These are phyloP conservation scores for Moesziomyces parantarcticus DNA, from an alignment of 1,284 basidiomycete genomes.

Conservation along the genomic window DNA sequence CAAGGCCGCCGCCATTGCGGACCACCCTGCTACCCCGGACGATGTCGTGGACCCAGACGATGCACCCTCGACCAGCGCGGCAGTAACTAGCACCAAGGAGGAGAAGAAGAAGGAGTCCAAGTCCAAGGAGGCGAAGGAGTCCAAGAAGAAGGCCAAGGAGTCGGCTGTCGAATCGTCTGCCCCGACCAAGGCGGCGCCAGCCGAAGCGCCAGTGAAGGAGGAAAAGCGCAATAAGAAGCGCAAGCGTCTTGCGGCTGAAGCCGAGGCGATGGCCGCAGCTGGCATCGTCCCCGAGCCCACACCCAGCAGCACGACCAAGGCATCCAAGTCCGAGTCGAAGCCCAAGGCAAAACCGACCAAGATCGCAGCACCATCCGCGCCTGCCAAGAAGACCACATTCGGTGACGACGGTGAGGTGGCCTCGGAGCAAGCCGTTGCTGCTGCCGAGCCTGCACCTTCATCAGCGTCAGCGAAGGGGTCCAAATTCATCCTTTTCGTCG, in stretches of 20 bases:
- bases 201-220: slow-evolving; percentile 28
- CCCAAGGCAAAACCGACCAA: slow-evolving; percentile 15
- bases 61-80: background rate
- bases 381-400: slow-evolving; percentile 42
- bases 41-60: slow-evolving; percentile 27
- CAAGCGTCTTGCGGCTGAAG: slow-evolving; percentile 45
- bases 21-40: slow-evolving; percentile 29
- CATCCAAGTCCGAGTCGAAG: slow-evolving; percentile 9
- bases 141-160: background rate
- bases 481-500: slow-evolving; percentile 64
- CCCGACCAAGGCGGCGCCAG: background rate
- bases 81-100: background rate
- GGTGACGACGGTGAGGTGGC: slow-evolving; percentile 44
- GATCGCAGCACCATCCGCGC: slow-evolving; percentile 5
- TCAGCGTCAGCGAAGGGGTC: slow-evolving; percentile 12
- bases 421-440: slow-evolving; percentile 13
- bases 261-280: slow-evolving; percentile 9
- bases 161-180: slow-evolving; percentile 6
- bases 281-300: slow-evolving; percentile 4
- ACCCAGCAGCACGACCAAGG: slow-evolving; percentile 6
- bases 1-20: slow-evolving; percentile 30
- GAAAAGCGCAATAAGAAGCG: slow-evolving; percentile 47
- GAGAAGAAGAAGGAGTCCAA: background rate
- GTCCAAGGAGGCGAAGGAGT: background rate
- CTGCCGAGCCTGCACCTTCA: slow-evolving; percentile 3